phyloP scores from a whole-genome alignment of 257 asterid species.

The Solanum sejunctum region DNA sequence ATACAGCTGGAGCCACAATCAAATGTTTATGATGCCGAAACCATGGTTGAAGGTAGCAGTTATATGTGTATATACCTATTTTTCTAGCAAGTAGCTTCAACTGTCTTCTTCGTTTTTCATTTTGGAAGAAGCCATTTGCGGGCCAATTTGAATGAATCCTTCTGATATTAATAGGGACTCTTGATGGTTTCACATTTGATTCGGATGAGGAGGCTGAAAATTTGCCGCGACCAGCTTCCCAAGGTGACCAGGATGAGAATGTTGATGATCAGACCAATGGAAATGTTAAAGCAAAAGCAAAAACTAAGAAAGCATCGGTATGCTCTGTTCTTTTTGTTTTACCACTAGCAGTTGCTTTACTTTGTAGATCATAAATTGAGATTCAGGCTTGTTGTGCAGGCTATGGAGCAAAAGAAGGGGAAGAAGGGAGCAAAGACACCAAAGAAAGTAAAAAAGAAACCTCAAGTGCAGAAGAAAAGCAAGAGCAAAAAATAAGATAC shows the following conservation, averaged over 20 bases:
- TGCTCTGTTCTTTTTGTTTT: background rate
- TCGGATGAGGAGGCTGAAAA: slow-evolving; percentile 78
- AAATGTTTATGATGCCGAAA: slow-evolving; percentile 66
- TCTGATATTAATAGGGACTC: slow-evolving; percentile 52
- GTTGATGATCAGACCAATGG: slow-evolving; percentile 45
- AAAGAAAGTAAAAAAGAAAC: slow-evolving; percentile 66
- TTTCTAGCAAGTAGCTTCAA: background rate
- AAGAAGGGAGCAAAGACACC: slow-evolving; percentile 49
- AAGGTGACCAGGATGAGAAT: slow-evolving; percentile 40
- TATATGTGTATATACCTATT: background rate
- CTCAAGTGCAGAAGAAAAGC: slow-evolving; percentile 10
- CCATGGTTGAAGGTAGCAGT: slow-evolving; percentile 80
- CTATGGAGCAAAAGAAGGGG: slow-evolving; percentile 41
- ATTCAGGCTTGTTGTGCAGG: slow-evolving; percentile 29
- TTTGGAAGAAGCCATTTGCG: background rate
- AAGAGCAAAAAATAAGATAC: slow-evolving; percentile 56
- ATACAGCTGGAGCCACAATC: slow-evolving; percentile 74
- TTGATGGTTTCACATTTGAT: slow-evolving; percentile 81
- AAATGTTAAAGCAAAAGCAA: slow-evolving; percentile 40
- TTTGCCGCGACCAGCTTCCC: slow-evolving; percentile 25
- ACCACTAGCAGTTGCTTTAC: background rate
- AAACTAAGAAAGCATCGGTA: slow-evolving; percentile 50
- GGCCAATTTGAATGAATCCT: background rate
- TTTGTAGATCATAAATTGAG: background rate
- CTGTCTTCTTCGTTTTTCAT: background rate